Evolutionary conservation across 768 basidiomycete species (phyloP), one percentile per base, ranked within the genome.

Genomic region (Phaffia australis): DNA sequence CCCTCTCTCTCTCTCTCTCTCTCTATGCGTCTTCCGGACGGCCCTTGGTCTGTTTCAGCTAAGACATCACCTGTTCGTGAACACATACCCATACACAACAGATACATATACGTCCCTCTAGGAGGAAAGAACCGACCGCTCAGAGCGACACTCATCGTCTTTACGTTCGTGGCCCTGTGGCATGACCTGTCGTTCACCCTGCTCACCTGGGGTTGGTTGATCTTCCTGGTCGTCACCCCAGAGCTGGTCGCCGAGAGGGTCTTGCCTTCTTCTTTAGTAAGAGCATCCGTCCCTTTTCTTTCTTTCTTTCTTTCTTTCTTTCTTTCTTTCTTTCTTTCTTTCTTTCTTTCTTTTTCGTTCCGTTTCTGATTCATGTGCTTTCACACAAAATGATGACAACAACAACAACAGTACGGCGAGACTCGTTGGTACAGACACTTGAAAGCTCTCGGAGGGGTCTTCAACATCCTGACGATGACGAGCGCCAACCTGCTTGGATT

Each of bases 131-230:
- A 78, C 52, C 80, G 81, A 56, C 74, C 79, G 2, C 71, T 85
- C 7, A 58, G 87, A 27, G 86, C 93, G 51, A 88, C 84, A 0
- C 69, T 85, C 14, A 77, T 94, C 50, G 83, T 94, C 23, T 98
- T 97, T 80, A 87, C 94, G 0, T 98, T 99, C 72, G 93, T 97
- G 27, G 94, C 95, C 0, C 78, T 99, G 23, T 99, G 94, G 94
- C 95, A 99, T 71, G 95, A 97, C 73, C 80, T 97, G 1, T 87
- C 88, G 0, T 85, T 94, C 75, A 81, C 81, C 29, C 81, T 98
- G 5, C 80, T 99, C 1, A 85, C 89, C 1, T 99, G 93, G 93
- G 94, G 95, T 1, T 98, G 95, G 95, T 85, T 95, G 14, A 81
- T 94, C 67, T 88, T 85, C 72, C 69, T 94, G 56, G 95, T 99